Conservation (phyloP, 495 filamentous ascomycete genomes). For the Evernia prunastri region DNA sequence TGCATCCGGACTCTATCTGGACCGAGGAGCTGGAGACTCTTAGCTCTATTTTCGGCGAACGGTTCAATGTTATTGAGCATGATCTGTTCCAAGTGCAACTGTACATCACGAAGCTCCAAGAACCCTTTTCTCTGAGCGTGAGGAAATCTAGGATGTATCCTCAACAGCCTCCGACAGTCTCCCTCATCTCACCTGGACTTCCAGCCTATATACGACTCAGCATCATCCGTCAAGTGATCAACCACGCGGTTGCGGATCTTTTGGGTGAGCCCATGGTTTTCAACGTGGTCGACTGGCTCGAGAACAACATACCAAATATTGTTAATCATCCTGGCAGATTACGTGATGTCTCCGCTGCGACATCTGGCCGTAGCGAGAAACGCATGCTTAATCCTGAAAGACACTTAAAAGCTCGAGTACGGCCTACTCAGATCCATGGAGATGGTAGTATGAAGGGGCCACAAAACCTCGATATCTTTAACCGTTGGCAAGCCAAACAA, state of each 20-base stretch:
- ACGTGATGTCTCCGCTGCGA: slow-evolving; percentile 68
- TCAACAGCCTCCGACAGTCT: slow-evolving; percentile 62
- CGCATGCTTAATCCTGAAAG: slow-evolving; percentile 5
- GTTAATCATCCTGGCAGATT: slow-evolving; percentile 76
- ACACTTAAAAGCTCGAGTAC: slow-evolving; percentile 28
- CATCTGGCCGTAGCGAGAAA: slow-evolving; percentile 29
- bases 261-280: slow-evolving; percentile 83
- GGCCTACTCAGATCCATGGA: slow-evolving; percentile 30
- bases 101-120: slow-evolving; percentile 36
- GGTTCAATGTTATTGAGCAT: slow-evolving; percentile 50
- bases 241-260: slow-evolving; percentile 58
- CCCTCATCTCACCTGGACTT: slow-evolving; percentile 56
- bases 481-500: slow-evolving; percentile 52
- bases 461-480: slow-evolving; percentile 36
- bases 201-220: slow-evolving; percentile 91
- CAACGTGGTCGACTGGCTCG: slow-evolving; percentile 83
- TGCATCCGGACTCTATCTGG: slow-evolving; percentile 51
- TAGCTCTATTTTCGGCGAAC: slow-evolving; percentile 69
- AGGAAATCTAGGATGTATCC: slow-evolving; percentile 62
- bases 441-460: slow-evolving; percentile 35
- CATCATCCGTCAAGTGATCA: slow-evolving; percentile 69
- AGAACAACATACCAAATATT: slow-evolving; percentile 66
- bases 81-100: slow-evolving; percentile 59
- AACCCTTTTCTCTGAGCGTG: slow-evolving; percentile 42
- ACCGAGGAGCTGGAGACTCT: slow-evolving; percentile 74